These are phyloP conservation scores for Entomortierella lignicola DNA, from an alignment of 192 early-diverging fungal species.

Conservation along the genomic window DNA sequence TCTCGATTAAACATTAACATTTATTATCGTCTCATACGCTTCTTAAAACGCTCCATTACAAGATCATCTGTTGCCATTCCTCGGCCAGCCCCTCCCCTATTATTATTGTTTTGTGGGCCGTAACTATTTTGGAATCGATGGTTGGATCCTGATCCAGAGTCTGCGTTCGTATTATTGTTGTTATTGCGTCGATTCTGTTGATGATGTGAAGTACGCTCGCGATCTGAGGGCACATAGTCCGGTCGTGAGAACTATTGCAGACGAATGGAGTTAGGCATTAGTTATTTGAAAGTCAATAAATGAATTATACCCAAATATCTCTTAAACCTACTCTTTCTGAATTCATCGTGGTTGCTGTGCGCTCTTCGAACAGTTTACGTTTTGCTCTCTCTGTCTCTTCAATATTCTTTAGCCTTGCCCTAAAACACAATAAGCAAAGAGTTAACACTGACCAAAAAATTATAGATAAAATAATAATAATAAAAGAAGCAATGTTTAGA, in stretches of 20 bases:
- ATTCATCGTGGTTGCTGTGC: conserved; percentile 35
- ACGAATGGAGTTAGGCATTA: not conserved
- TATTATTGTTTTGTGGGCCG: conserved; percentile 16
- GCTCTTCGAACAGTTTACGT: conserved; percentile 64
- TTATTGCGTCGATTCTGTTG: conserved; percentile 40
- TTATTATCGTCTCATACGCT: conserved; percentile 74
- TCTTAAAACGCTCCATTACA: conserved; percentile 87
- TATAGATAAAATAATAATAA: too few species aligned
- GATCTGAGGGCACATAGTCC: conserved; percentile 24
- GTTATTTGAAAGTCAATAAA: conserved; percentile 10
- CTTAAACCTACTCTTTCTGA: conserved; percentile 25
- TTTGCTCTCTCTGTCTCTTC: conserved; percentile 85
- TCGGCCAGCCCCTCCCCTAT: conserved; percentile 58
- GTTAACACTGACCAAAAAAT: not conserved
- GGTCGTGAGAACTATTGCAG: conserved; percentile 24
- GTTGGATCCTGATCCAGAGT: conserved; percentile 22
- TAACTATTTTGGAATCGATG: conserved; percentile 47
- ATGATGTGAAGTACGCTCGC: conserved; percentile 42
- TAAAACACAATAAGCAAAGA: conserved; percentile 11
- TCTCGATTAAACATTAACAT: too few species aligned
- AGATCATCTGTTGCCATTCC: conserved; percentile 89
- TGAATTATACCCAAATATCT: not conserved
- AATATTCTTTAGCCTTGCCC: conserved; percentile 76
- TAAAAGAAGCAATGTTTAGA: conserved; percentile 5
- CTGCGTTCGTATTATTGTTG: conserved; percentile 22